Evolutionary conservation across 257 asterid species (phyloP).

Genomic region (Avicennia marina): DNA sequence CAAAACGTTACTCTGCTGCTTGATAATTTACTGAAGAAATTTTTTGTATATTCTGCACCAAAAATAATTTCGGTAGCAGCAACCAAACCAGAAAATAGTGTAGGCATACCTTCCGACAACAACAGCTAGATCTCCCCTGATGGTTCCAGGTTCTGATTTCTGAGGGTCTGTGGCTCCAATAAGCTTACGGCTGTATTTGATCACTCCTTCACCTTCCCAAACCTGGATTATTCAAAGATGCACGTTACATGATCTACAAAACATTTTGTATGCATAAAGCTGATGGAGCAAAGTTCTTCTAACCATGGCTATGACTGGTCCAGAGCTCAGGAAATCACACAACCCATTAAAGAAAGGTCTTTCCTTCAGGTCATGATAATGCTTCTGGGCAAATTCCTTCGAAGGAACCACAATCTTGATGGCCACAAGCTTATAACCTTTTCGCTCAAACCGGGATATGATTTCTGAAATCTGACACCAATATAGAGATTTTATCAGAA

Average conservation of each 20-base stretch:
- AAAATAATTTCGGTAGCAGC: background rate
- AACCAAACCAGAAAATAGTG: background rate
- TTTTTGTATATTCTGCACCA: no score
- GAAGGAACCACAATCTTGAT: conserved; percentile 81
- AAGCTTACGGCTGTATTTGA: conserved; percentile 89
- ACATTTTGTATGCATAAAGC: background rate
- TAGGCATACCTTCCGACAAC: conserved; percentile 97
- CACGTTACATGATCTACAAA: background rate
- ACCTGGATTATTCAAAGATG: conserved; percentile 42
- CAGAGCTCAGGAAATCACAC: conserved; percentile 98
- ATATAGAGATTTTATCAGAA: conserved; percentile 19
- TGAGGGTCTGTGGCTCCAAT: conserved; percentile 99
- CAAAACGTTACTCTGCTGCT: no score
- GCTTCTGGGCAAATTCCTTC: conserved; percentile 83
- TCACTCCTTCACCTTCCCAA: conserved; percentile 99
- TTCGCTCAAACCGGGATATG: conserved; percentile 82
- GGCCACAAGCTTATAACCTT: conserved; percentile 93
- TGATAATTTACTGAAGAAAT: no score
- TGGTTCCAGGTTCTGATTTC: conserved; percentile 99
- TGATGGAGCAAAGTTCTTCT: conserved; percentile 21
- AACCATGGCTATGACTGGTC: conserved; percentile 98
- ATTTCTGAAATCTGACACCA: conserved; percentile 81
- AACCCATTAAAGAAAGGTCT: conserved; percentile 91
- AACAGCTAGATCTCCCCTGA: conserved; percentile 95
- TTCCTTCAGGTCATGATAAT: conserved; percentile 90